Evolutionary conservation across 345 rosid species (phyloP).

Genomic region (Garcia nutans): DNA sequence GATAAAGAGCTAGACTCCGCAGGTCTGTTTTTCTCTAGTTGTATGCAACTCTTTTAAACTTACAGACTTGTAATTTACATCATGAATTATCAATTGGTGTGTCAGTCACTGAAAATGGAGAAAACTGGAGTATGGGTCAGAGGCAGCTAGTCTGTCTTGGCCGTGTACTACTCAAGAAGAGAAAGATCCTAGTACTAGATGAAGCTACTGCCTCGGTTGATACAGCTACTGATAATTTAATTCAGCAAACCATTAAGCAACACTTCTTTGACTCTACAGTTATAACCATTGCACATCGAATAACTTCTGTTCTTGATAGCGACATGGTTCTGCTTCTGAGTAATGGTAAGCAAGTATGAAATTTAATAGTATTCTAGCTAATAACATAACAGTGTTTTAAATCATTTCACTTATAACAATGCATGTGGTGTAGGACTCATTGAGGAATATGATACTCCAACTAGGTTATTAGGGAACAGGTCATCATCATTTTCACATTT

Average conservation of each 20-base stretch:
- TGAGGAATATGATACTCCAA: constrained; percentile 63
- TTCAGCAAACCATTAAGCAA: constrained; percentile 62
- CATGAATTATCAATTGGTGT: constrained; percentile 1
- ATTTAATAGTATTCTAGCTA: not conserved
- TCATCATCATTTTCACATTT: constrained; percentile 73
- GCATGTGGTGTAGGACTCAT: constrained; percentile 60
- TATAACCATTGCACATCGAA: constrained; percentile 76
- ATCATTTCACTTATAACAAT: not conserved
- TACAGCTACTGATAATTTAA: constrained; percentile 75
- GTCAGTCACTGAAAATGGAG: constrained; percentile 76
- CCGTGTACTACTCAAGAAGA: constrained; percentile 74
- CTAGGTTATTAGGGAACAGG: constrained; percentile 55
- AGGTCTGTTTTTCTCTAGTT: constrained; percentile 29
- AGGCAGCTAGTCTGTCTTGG: constrained; percentile 84
- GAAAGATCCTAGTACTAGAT: constrained; percentile 76
- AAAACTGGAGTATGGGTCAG: constrained; percentile 96
- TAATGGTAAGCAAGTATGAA: constrained; percentile 41
- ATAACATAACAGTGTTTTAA: not conserved
- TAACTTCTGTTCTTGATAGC: constrained; percentile 74
- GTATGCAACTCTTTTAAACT: not conserved
- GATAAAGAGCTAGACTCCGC: constrained; percentile 61
- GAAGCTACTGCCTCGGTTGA: constrained; percentile 94
- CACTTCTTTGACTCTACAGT: constrained; percentile 69
- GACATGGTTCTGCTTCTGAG: constrained; percentile 73
- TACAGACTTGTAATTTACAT: not conserved